These are phyloP conservation scores for Trichomonascaceae sp. DNA, from an alignment of 1,139 yeast species.

Conservation along the genomic window DNA sequence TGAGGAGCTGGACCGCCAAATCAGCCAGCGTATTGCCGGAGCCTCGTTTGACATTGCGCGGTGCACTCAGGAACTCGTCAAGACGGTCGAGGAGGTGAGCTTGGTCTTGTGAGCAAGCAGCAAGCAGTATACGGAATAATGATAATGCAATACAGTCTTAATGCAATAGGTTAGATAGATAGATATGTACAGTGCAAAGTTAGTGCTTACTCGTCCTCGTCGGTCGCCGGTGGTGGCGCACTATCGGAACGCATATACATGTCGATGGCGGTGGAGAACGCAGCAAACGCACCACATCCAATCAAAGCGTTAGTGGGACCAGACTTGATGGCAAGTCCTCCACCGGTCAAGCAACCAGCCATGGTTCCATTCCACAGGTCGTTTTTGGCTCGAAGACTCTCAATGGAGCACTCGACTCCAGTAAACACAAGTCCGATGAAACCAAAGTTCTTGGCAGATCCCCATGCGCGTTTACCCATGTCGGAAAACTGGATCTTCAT, in stretches of 20 bases:
- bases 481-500: constrained; percentile 83
- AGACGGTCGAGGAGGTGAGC: constrained; percentile 90
- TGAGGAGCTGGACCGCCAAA: constrained; percentile 67
- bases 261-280: constrained; percentile 86
- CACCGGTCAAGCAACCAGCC: constrained; percentile 93
- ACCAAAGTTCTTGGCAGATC: constrained; percentile 89
- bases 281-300: constrained; percentile 98
- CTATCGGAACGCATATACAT: constrained; percentile 78
- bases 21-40: constrained; percentile 88
- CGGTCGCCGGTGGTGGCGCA: constrained; percentile 75
- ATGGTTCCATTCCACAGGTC: constrained; percentile 84
- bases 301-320: constrained; percentile 88
- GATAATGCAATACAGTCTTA: no score
- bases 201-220: constrained; percentile 55
- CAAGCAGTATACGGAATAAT: no score
- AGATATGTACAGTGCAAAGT: not conserved
- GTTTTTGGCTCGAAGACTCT: constrained; percentile 70
- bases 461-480: constrained; percentile 78
- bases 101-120: constrained; percentile 24
- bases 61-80: constrained; percentile 88
- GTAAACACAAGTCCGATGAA: constrained; percentile 87
- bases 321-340: constrained; percentile 75
- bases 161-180: no score
- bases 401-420: constrained; percentile 90
- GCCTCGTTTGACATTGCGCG: constrained; percentile 93